Evolutionary conservation across 2,329 filamentous ascomycete species (phyloP).

Genomic region (Calycina herbarum): DNA sequence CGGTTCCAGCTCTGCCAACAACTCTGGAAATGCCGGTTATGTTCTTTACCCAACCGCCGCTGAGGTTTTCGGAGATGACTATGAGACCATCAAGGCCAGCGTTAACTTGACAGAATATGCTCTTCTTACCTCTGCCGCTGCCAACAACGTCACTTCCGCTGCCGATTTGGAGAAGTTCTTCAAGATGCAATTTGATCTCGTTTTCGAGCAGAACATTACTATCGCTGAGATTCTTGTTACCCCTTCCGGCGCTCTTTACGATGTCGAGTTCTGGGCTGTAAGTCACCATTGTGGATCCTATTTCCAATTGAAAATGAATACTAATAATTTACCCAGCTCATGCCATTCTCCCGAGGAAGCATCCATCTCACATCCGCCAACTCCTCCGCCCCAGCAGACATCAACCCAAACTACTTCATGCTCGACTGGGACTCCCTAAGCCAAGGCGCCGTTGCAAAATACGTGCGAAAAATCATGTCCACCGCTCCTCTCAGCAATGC

Average conservation of each 20-base stretch:
- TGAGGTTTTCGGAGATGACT: slow-evolving; percentile 26
- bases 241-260: slow-evolving; percentile 34
- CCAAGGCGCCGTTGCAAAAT: slow-evolving; percentile 39
- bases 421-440: slow-evolving; percentile 41
- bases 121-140: slow-evolving; percentile 19
- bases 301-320: not conserved
- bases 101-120: slow-evolving; percentile 4
- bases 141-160: slow-evolving; percentile 34
- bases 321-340: not conserved
- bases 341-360: slow-evolving; percentile 44
- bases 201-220: slow-evolving; percentile 41
- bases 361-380: slow-evolving; percentile 43
- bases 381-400: slow-evolving; percentile 21
- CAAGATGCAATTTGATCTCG: slow-evolving; percentile 47
- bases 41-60: slow-evolving; percentile 19
- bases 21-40: slow-evolving; percentile 13
- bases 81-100: slow-evolving; percentile 9
- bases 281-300: slow-evolving; percentile 22
- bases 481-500: slow-evolving; percentile 20
- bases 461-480: slow-evolving; percentile 25
- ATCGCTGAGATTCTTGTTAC: slow-evolving; percentile 37
- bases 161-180: slow-evolving; percentile 44
- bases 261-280: slow-evolving; percentile 41
- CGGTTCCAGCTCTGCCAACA: slow-evolving; percentile 29
- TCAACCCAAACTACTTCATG: slow-evolving; percentile 46